A percentile compares a stretch with the other conserved stretches of the same genome.
These are phyloP conservation scores for Aspergillus coremiiformis DNA, from an alignment of 495 filamentous ascomycete genomes.

Conservation along the genomic window DNA sequence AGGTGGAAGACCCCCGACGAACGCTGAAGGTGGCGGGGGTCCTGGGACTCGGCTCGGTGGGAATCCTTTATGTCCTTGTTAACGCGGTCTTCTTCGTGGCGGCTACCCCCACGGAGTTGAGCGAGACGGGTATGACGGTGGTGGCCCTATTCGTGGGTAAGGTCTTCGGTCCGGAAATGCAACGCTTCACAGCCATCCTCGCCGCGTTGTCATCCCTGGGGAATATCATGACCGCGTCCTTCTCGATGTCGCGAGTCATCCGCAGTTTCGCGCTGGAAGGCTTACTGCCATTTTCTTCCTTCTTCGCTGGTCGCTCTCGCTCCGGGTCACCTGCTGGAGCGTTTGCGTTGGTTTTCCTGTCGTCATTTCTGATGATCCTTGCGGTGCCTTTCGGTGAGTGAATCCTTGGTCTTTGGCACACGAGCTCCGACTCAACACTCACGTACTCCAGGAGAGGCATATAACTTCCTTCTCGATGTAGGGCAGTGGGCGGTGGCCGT, in stretches of 20 bases:
- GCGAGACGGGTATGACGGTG: constrained; percentile 54
- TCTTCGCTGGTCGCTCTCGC: constrained; percentile 54
- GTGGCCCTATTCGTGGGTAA: constrained; percentile 58
- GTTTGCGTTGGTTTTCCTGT: constrained; percentile 56
- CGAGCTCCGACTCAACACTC: no score
- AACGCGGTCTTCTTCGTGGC: constrained; percentile 64
- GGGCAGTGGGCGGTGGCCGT: constrained; percentile 59
- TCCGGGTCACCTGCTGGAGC: constrained; percentile 58
- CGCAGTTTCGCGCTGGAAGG: constrained; percentile 58
- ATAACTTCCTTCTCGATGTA: constrained; percentile 61
- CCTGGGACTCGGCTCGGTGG: constrained; percentile 49
- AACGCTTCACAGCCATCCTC: constrained; percentile 27
- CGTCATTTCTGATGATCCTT: constrained; percentile 53
- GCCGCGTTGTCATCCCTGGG: constrained; percentile 58
- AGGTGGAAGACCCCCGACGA: constrained; percentile 59
- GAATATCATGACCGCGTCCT: constrained; percentile 67
- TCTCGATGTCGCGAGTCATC: constrained; percentile 56
- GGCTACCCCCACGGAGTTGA: constrained; percentile 56
- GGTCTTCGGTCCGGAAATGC: constrained; percentile 45
- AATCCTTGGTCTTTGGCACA: no score
- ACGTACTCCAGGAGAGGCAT: constrained; percentile 39
- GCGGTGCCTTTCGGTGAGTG: constrained; percentile 50
- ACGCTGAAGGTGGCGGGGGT: constrained; percentile 56
- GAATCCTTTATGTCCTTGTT: constrained; percentile 53
- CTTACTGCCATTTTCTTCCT: constrained; percentile 55